Base-by-base conservation (phyloP, 2,329 filamentous ascomycete genomes). In the Ophiostoma ips region DNA sequence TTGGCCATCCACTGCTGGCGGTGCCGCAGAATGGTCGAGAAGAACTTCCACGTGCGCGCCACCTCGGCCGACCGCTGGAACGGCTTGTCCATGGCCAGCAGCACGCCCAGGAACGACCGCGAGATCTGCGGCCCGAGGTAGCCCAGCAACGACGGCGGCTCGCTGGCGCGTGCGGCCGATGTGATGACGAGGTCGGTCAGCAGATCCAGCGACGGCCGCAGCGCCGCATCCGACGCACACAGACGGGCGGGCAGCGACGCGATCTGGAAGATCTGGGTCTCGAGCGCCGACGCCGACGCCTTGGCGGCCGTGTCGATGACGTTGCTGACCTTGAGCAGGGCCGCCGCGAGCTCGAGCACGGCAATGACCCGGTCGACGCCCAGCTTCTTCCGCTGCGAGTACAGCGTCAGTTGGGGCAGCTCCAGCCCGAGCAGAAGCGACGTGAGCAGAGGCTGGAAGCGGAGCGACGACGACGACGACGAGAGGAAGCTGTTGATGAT, bases 1-100 rank as follows among this genome's bases (percentile, higher is more conserved):
- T 95, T 87, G 0, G 90, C 87, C 69, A 98, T 86, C 86, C 90
- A 96, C 61, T 95, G 89, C 62, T 98, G 92, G 55, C 87, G 82
- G 62, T 87, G 89, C 56, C 84, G 84, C 53, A 98, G 77, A 44
- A 96, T 83, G 3, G 83, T 81, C 2, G 89, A 85, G 49, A 96
- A 79, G 60, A 98, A 81, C 51, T 77, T 79, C 92, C 90, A 98
- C 18, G 87, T 83, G 8, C 73, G 71, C 38, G 78, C 75, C 37
- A 84, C 78, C 49, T 87, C 77, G 6, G 71, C 64, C 2, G 75
- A 66, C 57, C 87, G 72, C 48, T 76, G 71, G 51, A 92, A 76
- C 3, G 89, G 87, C 56, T 79, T 80, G 57, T 90, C 87, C 24
- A 95, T 72, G 53, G 79, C 76, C 5, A 85, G 81, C 7, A 96